Conservation (phyloP, 2,329 filamentous ascomycete genomes). For the Trichophyton schoenleinii region DNA sequence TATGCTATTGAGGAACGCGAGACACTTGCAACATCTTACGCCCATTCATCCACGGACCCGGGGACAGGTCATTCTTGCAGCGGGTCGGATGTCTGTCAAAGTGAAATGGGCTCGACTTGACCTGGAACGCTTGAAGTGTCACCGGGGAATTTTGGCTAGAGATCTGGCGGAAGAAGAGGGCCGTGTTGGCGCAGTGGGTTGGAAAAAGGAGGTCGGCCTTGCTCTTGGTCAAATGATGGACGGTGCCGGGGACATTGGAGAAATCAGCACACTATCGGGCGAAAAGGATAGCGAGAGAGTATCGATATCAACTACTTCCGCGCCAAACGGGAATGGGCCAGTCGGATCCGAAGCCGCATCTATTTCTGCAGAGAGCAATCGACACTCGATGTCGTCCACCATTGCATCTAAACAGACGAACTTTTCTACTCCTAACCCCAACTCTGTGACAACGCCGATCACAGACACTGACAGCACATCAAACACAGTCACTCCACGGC, state of each 20-base stretch:
- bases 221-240: slow-evolving; percentile 20
- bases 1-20: slow-evolving; percentile 70
- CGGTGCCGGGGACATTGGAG: slow-evolving; percentile 9
- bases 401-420: background rate
- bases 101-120: slow-evolving; percentile 90
- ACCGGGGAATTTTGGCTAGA: slow-evolving; percentile 72
- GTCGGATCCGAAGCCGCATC: background rate
- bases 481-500: slow-evolving; percentile 21
- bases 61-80: slow-evolving; percentile 73
- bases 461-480: slow-evolving; percentile 10
- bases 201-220: slow-evolving; percentile 6
- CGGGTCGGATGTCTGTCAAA: slow-evolving; percentile 71
- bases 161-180: slow-evolving; percentile 67
- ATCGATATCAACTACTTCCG: background rate
- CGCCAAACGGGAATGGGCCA: background rate
- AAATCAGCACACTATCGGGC: background rate
- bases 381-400: background rate
- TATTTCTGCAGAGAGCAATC: background rate
- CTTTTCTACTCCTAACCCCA: background rate
- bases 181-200: slow-evolving; percentile 6
- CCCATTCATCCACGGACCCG: slow-evolving; percentile 84
- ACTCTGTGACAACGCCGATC: slow-evolving; percentile 13
- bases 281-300: background rate
- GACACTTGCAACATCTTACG: slow-evolving; percentile 76
- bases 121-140: slow-evolving; percentile 83